phyloP scores from a whole-genome alignment of 2,329 filamentous ascomycete genomes.

The Oidium heveae region DNA sequence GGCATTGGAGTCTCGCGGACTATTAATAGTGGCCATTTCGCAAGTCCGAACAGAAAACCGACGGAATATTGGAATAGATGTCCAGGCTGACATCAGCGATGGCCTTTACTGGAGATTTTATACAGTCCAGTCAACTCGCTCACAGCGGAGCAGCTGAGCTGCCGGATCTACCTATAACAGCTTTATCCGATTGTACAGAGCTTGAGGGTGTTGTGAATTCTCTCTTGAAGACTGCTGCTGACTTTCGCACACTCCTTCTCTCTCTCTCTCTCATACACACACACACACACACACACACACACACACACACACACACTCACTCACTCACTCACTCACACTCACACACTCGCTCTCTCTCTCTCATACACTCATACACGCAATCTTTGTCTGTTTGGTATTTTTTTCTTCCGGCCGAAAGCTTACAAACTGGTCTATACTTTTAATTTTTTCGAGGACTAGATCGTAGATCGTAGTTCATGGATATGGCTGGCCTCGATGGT shows the following conservation, averaged over 20 bases:
- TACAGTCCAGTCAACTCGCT: too few species aligned
- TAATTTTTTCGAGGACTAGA: not conserved
- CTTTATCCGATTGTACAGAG: too few species aligned
- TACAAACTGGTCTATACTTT: not conserved
- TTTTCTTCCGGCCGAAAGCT: too few species aligned
- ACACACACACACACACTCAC: too few species aligned
- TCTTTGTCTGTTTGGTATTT: too few species aligned
- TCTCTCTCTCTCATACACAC: too few species aligned
- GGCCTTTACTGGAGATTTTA: not conserved
- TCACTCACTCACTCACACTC: too few species aligned
- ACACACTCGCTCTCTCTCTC: too few species aligned
- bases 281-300: too few species aligned
- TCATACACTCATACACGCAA: too few species aligned
- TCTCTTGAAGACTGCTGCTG: not conserved
- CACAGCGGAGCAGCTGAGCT: too few species aligned
- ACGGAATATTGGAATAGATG: not conserved
- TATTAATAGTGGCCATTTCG: conserved; percentile 11
- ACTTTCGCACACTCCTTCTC: not conserved
- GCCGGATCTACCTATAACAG: too few species aligned
- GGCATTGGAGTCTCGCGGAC: conserved; percentile 6
- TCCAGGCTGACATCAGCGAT: not conserved
- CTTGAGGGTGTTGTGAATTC: not conserved
- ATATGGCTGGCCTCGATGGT: not conserved
- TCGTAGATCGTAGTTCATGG: not conserved
- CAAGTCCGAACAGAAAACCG: not conserved